Evolutionary conservation across 202 grass and related monocot genomes (phyloP).

Genomic region (Panicum virgatum): DNA sequence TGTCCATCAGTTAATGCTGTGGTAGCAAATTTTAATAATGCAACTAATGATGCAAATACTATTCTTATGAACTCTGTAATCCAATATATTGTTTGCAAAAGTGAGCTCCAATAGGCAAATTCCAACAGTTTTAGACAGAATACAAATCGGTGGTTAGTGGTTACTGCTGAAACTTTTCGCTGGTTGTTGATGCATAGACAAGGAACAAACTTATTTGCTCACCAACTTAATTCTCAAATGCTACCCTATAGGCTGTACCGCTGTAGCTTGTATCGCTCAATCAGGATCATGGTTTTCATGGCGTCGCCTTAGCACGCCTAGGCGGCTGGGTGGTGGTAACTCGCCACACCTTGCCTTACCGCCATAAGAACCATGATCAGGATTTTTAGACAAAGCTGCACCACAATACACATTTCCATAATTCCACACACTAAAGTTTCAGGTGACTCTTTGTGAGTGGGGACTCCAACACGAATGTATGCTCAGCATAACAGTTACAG

Average conservation of each 20-base stretch:
- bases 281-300: too few species aligned
- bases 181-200: background rate
- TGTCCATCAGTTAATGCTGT: background rate
- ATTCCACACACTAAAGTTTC: slow-evolving; percentile 1
- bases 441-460: background rate
- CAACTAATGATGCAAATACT: background rate
- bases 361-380: too few species aligned
- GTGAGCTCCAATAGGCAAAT: background rate
- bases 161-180: background rate
- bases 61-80: background rate
- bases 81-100: slow-evolving; percentile 3
- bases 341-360: too few species aligned
- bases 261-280: slow-evolving; percentile 4
- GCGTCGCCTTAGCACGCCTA: too few species aligned
- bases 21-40: background rate
- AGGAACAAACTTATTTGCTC: background rate
- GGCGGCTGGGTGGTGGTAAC: too few species aligned
- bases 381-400: slow-evolving; percentile 9
- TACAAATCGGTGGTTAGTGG: background rate
- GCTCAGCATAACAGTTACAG: background rate
- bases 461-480: background rate
- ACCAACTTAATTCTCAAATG: background rate
- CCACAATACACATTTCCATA: background rate
- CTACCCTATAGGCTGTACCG: background rate
- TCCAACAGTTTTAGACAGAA: background rate